Evolutionary conservation across 805 yeast species (phyloP).

Genomic region (Ogataea parapolymorpha): DNA sequence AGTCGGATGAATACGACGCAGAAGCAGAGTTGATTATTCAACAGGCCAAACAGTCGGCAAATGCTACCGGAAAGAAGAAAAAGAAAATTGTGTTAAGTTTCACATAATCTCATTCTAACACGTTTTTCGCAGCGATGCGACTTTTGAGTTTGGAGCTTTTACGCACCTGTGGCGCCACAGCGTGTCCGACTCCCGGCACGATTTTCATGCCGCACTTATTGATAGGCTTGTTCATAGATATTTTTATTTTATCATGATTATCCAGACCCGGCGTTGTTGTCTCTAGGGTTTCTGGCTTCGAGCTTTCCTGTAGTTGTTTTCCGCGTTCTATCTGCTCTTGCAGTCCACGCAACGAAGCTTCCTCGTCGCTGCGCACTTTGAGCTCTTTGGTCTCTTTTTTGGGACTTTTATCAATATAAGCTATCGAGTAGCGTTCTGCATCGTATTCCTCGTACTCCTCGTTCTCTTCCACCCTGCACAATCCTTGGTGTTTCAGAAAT

Average conservation of each 20-base stretch:
- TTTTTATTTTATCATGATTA: constrained; percentile 21
- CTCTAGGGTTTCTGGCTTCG: background rate
- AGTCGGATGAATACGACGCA: constrained; percentile 43
- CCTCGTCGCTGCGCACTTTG: constrained; percentile 43
- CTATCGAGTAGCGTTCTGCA: constrained; percentile 38
- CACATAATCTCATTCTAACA: constrained; percentile 58
- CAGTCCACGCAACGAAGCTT: constrained; percentile 40
- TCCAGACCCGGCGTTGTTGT: constrained; percentile 3
- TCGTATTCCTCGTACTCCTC: constrained; percentile 34
- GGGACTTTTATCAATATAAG: constrained; percentile 52
- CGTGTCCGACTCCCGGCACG: constrained; percentile 23
- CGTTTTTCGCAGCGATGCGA: constrained; percentile 29
- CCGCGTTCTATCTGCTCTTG: constrained; percentile 53
- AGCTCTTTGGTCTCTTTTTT: constrained; percentile 39
- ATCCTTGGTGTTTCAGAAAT: constrained; percentile 53
- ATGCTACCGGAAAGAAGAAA: constrained; percentile 34
- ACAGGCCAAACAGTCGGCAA: constrained; percentile 48
- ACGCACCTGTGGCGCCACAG: constrained; percentile 1
- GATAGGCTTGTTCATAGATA: constrained; percentile 21
- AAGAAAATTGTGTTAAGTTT: constrained; percentile 30
- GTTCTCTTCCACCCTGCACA: constrained; percentile 47
- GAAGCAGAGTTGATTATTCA: constrained; percentile 47
- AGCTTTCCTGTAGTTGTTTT: constrained; percentile 11
- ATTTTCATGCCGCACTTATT: constrained; percentile 30
- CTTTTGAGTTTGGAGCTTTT: constrained; percentile 16